Evolutionary conservation across 2,329 filamentous ascomycete species (phyloP), one percentile per base, ranked within the genome.

Genomic region (Fusarium mangiferae): DNA sequence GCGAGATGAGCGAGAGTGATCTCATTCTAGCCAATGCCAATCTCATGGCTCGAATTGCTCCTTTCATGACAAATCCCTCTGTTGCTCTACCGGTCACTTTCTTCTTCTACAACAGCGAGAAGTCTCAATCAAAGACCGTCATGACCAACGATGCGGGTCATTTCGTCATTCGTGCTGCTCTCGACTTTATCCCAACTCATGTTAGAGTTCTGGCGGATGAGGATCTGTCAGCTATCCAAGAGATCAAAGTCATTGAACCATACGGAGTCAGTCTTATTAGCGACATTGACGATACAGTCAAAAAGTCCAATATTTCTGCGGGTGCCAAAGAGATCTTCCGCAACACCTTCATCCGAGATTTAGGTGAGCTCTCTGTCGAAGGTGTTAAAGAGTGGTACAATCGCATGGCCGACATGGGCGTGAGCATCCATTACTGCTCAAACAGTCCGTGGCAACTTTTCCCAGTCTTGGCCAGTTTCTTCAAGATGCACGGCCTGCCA

Each of bases 391-490:
- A 97, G 71, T 98, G 96, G 96, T 99, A 98, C 80, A 90, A 87
- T 41, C 87, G 87, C 26, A 87, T 99, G 83, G 88, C 93, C 44
- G 87, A 91, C 26, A 90, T 96, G 84, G 95, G 95, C 24, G 96
- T 98, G 30, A 90, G 91, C 77, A 89, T 99, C 59, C 97, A 99
- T 80, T 99, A 99, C 81, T 97, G 98, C 74, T 99, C 96, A n/a
- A 99, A 99, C 82, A 97, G 96, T 57, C 96, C 96, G 1, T 99
- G 97, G 97, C 97, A 99, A 81, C 88, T 99, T 12, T 99, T 94
- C 77, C 96, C 96, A 0, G 90, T 98, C 6, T 85, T 99, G 17
- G 92, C 94, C 10, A 94, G 90, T 60, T 99, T 93, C 81, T 97
- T 98, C 81, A 90, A 91, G 73, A 83, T 92, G 45, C 93, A 93